These are phyloP conservation scores for Aspergillus niger DNA, from an alignment of 2,329 filamentous ascomycete genomes.

Conservation along the genomic window DNA sequence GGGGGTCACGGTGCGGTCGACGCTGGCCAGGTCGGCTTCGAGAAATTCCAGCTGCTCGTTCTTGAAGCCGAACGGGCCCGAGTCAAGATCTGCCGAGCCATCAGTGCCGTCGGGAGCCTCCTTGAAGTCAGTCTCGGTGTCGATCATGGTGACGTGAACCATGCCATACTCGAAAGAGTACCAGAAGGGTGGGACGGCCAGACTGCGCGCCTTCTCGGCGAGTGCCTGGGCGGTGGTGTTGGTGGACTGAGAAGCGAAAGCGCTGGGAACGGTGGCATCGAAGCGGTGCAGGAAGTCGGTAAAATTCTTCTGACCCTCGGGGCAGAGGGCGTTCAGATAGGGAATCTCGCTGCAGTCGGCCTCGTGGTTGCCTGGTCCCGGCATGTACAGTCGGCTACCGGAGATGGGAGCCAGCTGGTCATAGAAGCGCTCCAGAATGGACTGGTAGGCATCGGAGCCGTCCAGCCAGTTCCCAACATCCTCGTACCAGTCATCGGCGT, in stretches of 20 bases:
- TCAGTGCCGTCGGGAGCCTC: constrained; percentile 50
- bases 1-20: constrained; percentile 58
- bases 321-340: constrained; percentile 27
- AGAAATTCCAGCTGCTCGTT: constrained; percentile 59
- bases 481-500: constrained; percentile 61
- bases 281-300: constrained; percentile 62
- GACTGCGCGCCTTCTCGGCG: constrained; percentile 49
- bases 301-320: constrained; percentile 60
- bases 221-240: constrained; percentile 44
- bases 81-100: constrained; percentile 47
- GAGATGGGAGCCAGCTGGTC: constrained; percentile 57
- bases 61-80: constrained; percentile 53
- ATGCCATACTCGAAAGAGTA: constrained; percentile 64
- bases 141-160: constrained; percentile 57
- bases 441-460: constrained; percentile 56
- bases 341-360: constrained; percentile 49
- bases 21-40: constrained; percentile 57
- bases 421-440: constrained; percentile 61
- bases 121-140: constrained; percentile 61
- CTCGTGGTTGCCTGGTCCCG: constrained; percentile 62
- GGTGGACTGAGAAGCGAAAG: constrained; percentile 54
- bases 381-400: constrained; percentile 59
- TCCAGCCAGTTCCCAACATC: constrained; percentile 50
- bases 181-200: constrained; percentile 60
- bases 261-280: constrained; percentile 53